These are phyloP conservation scores for Phytophthora niederhauseri DNA, from an alignment of 352 stramenopile species.

Conservation along the genomic window DNA sequence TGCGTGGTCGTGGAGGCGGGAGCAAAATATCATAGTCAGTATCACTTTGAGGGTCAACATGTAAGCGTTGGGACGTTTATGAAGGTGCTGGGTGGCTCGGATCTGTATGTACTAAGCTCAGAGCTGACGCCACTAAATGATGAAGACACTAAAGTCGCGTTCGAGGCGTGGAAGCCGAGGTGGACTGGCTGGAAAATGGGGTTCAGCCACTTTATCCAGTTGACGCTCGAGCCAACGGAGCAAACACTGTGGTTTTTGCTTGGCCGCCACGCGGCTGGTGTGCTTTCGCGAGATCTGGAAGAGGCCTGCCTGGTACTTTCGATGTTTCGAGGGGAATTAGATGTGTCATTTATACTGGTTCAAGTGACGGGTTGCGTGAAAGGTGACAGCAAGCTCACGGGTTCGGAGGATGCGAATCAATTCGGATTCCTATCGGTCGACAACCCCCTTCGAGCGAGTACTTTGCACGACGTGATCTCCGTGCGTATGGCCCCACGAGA, in stretches of 20 bases:
- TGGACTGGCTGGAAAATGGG: constrained; percentile 32
- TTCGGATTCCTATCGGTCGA: neutral
- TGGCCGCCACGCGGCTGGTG: constrained; percentile 22
- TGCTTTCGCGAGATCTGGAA: constrained; percentile 17
- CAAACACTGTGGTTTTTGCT: constrained; percentile 38
- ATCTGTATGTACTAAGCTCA: neutral
- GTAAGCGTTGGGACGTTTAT: neutral
- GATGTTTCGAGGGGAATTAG: neutral
- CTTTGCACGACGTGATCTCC: neutral
- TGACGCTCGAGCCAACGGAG: constrained; percentile 19
- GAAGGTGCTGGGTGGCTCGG: neutral
- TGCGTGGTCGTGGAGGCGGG: neutral
- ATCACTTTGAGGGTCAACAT: neutral
- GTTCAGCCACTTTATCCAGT: constrained; percentile 41
- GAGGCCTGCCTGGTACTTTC: neutral
- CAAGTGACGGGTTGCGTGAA: neutral
- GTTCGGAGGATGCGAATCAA: neutral
- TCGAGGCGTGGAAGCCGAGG: constrained; percentile 4
- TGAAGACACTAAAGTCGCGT: neutral
- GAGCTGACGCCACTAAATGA: neutral
- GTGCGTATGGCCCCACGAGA: neutral
- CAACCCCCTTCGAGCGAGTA: neutral
- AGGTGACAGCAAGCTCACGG: neutral
- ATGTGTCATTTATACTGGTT: neutral
- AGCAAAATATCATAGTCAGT: neutral